Base-by-base conservation (phyloP, 2,329 filamentous ascomycete species). In the Thielaviopsis euricoi region DNA sequence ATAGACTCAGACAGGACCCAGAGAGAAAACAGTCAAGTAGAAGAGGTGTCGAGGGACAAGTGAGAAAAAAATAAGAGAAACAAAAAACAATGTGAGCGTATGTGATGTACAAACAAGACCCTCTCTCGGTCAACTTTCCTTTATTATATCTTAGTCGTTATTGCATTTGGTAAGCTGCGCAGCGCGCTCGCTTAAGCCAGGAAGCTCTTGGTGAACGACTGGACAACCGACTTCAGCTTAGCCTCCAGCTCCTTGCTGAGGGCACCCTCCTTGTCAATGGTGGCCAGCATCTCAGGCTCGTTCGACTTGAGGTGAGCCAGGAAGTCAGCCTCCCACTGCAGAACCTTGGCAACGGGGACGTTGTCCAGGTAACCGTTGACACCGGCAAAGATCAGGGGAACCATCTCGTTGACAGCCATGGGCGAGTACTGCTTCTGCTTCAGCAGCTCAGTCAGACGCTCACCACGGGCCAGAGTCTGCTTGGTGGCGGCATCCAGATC, bases 351-450 rank as follows among this genome's bases (percentile, higher is more conserved):
- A 70, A 97, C 93, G 64, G 93, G 93, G 65, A 98, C 80, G 67
- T 64, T 71, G 79, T 98, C 93, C 66, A 98, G 85, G 77, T 81
- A 78, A 80, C 93, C 93, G 78, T 97, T 97, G 78, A 98, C 89
- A 94, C 93, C 93, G 65, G 93, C 91, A 77, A 82, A 98, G 82
- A 98, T 97, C 67, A 98, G 85, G 66, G 93, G 93, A 79, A 98
- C 93, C 91, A 97, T 97, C 81, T 98, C 91, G 81, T 94, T 93
- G 72, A 97, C 91, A 67, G 89, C 87, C 90, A 96, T 96, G 68
- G 93, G 93, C 52, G 82, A 85, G 83, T 97, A 98, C 79, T 98
- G 93, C 84, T 95, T 96, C 83, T 98, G 93, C 86, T 97, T 97
- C 70, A 96, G 86, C 66, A 96, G 87, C 83, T 97, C 91, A 67